Evolutionary conservation across 2,329 filamentous ascomycete species (phyloP), one percentile per base, ranked within the genome.

Genomic region (Paraconiothyrium sp.): DNA sequence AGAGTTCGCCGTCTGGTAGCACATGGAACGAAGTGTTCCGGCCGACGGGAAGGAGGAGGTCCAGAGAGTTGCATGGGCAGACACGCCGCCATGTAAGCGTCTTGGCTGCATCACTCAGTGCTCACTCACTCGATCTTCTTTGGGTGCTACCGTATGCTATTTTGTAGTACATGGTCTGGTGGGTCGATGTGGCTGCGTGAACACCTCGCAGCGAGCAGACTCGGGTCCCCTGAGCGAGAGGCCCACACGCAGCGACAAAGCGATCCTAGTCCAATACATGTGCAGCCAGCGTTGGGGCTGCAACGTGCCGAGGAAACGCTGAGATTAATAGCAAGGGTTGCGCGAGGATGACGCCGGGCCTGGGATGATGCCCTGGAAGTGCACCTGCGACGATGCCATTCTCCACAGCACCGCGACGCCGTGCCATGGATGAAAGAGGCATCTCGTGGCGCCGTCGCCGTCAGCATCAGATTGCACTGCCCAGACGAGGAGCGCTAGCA

Each of bases 271-370:
- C 35, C 49, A 52, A 39, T 34, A 16, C 30, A 34, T 24, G 32
- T 46, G 51, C 39, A 44, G 51, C 32, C 54, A 47, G 20, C 22
- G 37, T 10, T 54, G 51, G 37, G 47, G 16, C 34, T 68, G 67
- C 61, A 67, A 66, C 60, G 62, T 66, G 56, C 65, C 65, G 64
- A 65, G 59, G 65, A 46, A 20, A 69, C 62, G 54, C 48, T 64
- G 60, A 48, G 57, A 64, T 55, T 54, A 51, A 58, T 39, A 65
- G 27, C 41, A n/a, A 41, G 50, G 32, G 32, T 5, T 65, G n/a
- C n/a, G n/a, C n/a, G 49, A 32, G 41, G n/a, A 66, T 66, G 64
- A 64, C 60, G 61, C 48, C 37, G 30, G 22, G 14, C 39, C 61
- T 20, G 57, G 59, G 56, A 55, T 60, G 55, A 3, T 37, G 51